Conservation (phyloP, 306 rosid species). For the Quercus parvula region DNA sequence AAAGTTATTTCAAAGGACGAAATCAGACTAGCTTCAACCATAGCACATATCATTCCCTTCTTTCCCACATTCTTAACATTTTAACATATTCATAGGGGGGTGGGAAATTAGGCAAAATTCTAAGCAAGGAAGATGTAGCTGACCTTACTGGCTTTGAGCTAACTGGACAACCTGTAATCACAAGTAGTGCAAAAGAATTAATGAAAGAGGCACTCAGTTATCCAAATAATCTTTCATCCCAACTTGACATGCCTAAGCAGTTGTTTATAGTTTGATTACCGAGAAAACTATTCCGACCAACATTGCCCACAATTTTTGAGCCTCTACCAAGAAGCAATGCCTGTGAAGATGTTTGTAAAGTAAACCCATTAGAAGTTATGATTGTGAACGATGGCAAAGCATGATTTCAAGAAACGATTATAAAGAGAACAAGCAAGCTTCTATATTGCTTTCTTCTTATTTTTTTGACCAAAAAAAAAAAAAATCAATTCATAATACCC, state of each 20-base stretch:
- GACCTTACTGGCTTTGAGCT: constrained; percentile 15
- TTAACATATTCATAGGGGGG: not conserved
- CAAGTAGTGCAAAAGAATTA: not conserved
- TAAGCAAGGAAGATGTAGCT: constrained; percentile 1
- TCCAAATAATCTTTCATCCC: constrained; percentile 2
- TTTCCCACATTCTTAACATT: not conserved
- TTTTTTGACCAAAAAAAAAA: too few species aligned
- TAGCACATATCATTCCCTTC: not conserved
- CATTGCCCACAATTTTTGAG: constrained; percentile 9
- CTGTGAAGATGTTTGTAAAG: constrained; percentile 1
- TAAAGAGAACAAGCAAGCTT: not conserved
- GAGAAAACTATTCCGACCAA: not conserved
- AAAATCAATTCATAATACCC: too few species aligned
- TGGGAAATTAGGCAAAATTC: too few species aligned
- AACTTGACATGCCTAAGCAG: not conserved
- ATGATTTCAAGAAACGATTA: not conserved
- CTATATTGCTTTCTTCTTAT: not conserved
- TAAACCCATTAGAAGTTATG: not conserved
- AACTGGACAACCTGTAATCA: constrained; percentile 20
- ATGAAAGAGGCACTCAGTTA: not conserved
- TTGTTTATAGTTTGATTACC: constrained; percentile 3
- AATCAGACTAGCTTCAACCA: not conserved
- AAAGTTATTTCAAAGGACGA: not conserved
- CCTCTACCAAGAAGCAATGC: constrained; percentile 21
- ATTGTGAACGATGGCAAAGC: not conserved